Percentiles rank a stretch among this genome's conserved stretches.
These are phyloP conservation scores for Globisporangium lucens DNA, from an alignment of 352 stramenopile genomes.

Conservation along the genomic window DNA sequence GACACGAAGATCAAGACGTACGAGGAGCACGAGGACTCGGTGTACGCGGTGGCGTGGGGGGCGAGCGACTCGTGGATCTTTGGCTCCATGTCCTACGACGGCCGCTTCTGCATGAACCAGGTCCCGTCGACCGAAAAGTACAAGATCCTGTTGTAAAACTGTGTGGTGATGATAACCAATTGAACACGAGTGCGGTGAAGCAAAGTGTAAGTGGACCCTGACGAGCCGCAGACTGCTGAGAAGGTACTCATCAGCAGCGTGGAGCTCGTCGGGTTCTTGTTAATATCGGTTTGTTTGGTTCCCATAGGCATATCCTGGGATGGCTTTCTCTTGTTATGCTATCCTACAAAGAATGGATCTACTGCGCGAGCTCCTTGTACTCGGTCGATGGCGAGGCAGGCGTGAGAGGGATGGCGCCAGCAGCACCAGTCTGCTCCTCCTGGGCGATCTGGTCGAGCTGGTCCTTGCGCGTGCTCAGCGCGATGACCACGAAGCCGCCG, in stretches of 20 bases:
- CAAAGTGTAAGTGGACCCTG: neutral
- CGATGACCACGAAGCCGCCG: constrained; percentile 69
- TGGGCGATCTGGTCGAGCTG: constrained; percentile 5
- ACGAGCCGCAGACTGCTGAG: constrained; percentile 11
- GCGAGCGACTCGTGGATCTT: constrained; percentile 96
- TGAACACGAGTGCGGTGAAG: neutral
- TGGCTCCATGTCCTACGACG: constrained; percentile 94
- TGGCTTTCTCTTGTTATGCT: neutral
- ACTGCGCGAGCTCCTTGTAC: constrained; percentile 32
- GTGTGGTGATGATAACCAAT: neutral
- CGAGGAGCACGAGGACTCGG: constrained; percentile 94
- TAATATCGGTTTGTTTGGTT: neutral
- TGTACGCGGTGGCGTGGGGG: constrained; percentile 93
- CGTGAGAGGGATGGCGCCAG: constrained; percentile 16
- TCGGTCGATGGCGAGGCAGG: constrained; percentile 27
- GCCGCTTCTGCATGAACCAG: constrained; percentile 93
- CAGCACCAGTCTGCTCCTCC: neutral
- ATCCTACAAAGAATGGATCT: constrained; percentile 4
- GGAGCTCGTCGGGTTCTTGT: neutral
- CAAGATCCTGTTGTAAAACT: constrained; percentile 95
- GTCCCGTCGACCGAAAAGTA: constrained; percentile 99
- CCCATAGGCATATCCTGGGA: neutral
- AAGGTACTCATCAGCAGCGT: constrained; percentile 4
- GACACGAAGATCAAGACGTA: constrained; percentile 83
- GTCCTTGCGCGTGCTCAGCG: constrained; percentile 35